Evolutionary conservation across 257 asterid species (phyloP), one percentile per base, ranked within the genome.

Genomic region (Solanum lignicaule): DNA sequence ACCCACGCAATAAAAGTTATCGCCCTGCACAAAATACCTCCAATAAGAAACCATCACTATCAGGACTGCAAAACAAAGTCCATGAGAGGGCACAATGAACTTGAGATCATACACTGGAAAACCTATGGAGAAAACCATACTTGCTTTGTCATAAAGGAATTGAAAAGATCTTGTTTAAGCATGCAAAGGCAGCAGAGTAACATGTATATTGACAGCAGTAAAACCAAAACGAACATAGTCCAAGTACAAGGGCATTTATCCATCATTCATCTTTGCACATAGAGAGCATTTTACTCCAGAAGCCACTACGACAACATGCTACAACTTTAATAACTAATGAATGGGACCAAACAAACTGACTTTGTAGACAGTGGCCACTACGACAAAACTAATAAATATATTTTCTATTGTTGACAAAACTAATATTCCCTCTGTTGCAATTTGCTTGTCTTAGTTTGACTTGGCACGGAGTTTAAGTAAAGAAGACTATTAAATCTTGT

Each of bases 1-100:
- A 10, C 97, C 98, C 60, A 94, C 90, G 73, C 98, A 95, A 81
- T 88, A 89, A 18, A 38, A 86, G 60, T 75, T 48, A 84, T 46
- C 91, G 21, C 96, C 98, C 98, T 94, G 95, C 91, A 90, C 83
- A 85, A 89, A 88, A 23, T 78, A 83, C 87, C 39, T 69, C n/a
- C 58, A 33, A 16, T 86, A 43, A 86, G 88, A 86, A 14, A 16
- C 48, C 55, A 5, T 86, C 55, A 2, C 14, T 52, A 86, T 82
- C 55, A 60, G 9, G 27, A 29, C 21, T 48, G 39, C 84, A 43
- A 33, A 79, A 81, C 69, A 29, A 81, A 46, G 85, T 43, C 39
- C 68, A 29, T 16, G 25, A 46, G 85, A 81, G 85, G 69, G 29
- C 29, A 48, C 10, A 48, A 29, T 29, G 65, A 81, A 81, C 85